Percentiles rank a stretch among this genome's conserved stretches.
These are phyloP conservation scores for Trypanosoma brucei DNA, from an alignment of 208 protist species.

Conservation along the genomic window DNA sequence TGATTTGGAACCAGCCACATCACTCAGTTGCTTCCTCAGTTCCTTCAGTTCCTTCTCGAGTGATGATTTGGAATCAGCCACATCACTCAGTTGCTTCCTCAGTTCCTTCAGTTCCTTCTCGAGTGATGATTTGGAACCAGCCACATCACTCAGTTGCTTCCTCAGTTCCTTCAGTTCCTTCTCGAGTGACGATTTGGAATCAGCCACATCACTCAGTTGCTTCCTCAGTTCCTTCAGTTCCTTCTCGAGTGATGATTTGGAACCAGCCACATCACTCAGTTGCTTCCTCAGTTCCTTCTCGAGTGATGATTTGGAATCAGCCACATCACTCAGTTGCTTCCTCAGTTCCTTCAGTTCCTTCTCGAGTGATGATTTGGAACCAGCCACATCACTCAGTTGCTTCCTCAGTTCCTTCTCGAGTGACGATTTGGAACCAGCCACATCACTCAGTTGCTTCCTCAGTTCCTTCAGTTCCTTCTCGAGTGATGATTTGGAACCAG, in stretches of 20 bases:
- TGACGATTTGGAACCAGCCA: no score
- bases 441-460: no score
- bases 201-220: neutral
- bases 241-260: no score
- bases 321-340: no score
- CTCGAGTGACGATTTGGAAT: neutral
- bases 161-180: neutral
- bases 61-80: neutral
- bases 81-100: neutral
- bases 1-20: neutral
- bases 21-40: neutral
- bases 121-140: neutral
- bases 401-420: neutral
- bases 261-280: no score
- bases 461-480: no score
- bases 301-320: no score
- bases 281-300: no score
- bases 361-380: neutral
- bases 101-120: neutral
- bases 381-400: neutral
- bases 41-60: neutral
- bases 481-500: no score
- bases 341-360: neutral
- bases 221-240: neutral
- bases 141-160: slow-evolving; percentile 1